A percentile compares a stretch with the other conserved stretches of the same genome.
phyloP scores from a whole-genome alignment of 352 stramenopile species.

The Lagenidium giganteum region DNA sequence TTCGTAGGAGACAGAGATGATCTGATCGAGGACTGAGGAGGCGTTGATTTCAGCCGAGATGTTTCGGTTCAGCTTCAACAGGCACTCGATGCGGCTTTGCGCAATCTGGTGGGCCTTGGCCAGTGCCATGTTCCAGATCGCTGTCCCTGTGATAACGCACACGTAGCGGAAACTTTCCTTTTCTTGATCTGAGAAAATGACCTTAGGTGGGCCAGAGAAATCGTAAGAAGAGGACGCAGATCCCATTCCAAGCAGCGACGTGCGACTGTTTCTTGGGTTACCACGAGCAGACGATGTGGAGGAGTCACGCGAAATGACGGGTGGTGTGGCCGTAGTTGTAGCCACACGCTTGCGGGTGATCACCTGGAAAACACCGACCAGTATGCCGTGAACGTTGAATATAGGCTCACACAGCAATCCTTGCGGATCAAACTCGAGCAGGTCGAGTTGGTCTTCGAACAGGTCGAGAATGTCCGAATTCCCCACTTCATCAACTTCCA shows the following conservation, averaged over 20 bases:
- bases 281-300: too few relatives aligned
- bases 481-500: slow-evolving; percentile 44
- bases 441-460: slow-evolving; percentile 63
- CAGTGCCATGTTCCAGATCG: slow-evolving; percentile 34
- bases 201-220: slow-evolving; percentile 9
- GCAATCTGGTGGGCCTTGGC: slow-evolving; percentile 24
- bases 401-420: slow-evolving; percentile 50
- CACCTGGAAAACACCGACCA: slow-evolving; percentile 58
- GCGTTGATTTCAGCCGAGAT: slow-evolving; percentile 30
- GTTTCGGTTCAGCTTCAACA: slow-evolving; percentile 32
- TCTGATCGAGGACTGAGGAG: slow-evolving; percentile 26
- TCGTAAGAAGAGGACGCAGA: neutral
- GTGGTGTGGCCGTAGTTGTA: too few relatives aligned
- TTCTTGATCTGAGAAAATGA: slow-evolving; percentile 23
- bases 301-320: neutral
- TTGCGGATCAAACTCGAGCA: slow-evolving; percentile 60
- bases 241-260: too few relatives aligned
- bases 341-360: slow-evolving; percentile 41
- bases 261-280: too few relatives aligned
- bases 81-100: slow-evolving; percentile 29
- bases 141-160: slow-evolving; percentile 31
- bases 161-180: slow-evolving; percentile 34
- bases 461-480: slow-evolving; percentile 49
- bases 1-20: slow-evolving; percentile 37
- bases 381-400: slow-evolving; percentile 53